Evolutionary conservation across 2,329 filamentous ascomycete species (phyloP).

Genomic region (Venturia oleaginea): DNA sequence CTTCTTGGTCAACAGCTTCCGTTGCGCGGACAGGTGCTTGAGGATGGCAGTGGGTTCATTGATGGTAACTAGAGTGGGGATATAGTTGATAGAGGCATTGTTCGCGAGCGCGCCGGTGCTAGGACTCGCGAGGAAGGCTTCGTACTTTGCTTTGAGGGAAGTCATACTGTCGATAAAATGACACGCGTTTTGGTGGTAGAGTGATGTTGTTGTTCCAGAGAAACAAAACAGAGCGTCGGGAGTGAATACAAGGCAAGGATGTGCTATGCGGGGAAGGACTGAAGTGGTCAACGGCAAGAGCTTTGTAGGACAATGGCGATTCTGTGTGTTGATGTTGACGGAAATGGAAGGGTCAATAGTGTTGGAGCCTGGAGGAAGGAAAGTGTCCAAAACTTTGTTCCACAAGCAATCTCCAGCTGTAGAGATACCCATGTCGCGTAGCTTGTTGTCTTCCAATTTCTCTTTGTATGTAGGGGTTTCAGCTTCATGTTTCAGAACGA

Average conservation of each 20-base stretch:
- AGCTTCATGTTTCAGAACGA: background rate
- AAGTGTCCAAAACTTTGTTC: background rate
- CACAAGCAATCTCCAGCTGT: background rate
- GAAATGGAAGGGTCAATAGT: too few species aligned
- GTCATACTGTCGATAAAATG: constrained; percentile 8
- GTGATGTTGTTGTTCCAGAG: background rate
- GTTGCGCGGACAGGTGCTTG: constrained; percentile 66
- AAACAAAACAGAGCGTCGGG: background rate
- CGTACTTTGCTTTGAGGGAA: constrained; percentile 27
- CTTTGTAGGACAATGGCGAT: background rate
- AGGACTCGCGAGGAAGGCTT: constrained; percentile 37
- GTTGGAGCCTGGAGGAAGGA: background rate
- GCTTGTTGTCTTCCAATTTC: background rate
- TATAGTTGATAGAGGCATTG: constrained; percentile 58
- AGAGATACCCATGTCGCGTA: background rate
- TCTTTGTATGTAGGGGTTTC: background rate
- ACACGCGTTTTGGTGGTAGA: background rate
- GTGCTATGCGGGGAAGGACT: background rate
- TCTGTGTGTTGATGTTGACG: background rate
- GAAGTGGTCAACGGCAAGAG: background rate
- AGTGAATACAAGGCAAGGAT: background rate
- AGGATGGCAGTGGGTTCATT: constrained; percentile 65
- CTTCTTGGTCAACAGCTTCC: constrained; percentile 72
- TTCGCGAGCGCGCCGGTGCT: constrained; percentile 34
- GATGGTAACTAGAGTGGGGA: constrained; percentile 75